Base-by-base conservation (phyloP, 371 early-diverging fungal species). In the Mycotypha africana region DNA sequence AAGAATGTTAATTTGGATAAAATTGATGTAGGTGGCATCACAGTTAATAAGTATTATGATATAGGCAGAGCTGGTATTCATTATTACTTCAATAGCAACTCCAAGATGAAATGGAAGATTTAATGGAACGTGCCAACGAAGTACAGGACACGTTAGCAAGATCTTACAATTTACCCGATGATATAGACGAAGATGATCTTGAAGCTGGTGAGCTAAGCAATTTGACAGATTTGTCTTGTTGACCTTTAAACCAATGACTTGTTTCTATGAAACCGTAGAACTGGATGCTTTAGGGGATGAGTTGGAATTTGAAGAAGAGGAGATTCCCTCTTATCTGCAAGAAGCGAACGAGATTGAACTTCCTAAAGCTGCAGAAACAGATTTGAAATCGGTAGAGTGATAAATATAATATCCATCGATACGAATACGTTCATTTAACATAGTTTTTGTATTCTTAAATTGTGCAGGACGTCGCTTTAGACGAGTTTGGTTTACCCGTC, bases 51-150 rank as follows among this genome's bases (percentile, higher is more conserved):
- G n/a, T n/a, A n/a, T n/a, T n/a, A n/a, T n/a, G n/a, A n/a, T n/a
- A n/a, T n/a, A n/a, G n/a, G n/a, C n/a, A n/a, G n/a, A n/a, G n/a
- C n/a, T n/a, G n/a, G n/a, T n/a, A n/a, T n/a, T 28, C 11, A 8
- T 28, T 15, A 14, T 15, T 33, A n/a, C 15, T 14, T 23, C 10
- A 21, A 28, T 51, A 94, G 91, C 78, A 80, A 61, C 70, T 96
- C 48, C 96, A 95, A 80, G 96, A 97, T 55, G 98, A 97, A 51
- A 90, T 97, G 90, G 92, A 92, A 42, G 98, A 97, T 53, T 68
- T 97, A 45, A 65, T 97, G 65, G 95, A 95, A 30, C 88, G 87
- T 56, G 91, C 96, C 10, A 94, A 92, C 65, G 97, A 97, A 53
- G 77, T 97, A 12, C 97, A 97, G 68, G 97, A 97, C 65, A 74